These are phyloP conservation scores for Termitomyces sp. DNA, from an alignment of 768 basidiomycete genomes.

Conservation along the genomic window DNA sequence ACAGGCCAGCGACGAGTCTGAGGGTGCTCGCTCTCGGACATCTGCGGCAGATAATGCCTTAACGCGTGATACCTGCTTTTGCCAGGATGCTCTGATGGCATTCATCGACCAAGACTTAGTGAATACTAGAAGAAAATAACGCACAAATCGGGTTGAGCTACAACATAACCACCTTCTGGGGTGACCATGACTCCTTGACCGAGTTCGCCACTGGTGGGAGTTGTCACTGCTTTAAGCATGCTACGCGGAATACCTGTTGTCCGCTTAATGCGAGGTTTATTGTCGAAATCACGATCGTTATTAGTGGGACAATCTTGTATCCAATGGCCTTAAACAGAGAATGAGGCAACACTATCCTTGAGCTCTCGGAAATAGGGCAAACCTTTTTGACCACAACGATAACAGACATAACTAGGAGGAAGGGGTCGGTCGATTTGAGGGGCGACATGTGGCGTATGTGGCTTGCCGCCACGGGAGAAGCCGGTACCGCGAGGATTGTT, in stretches of 20 bases:
- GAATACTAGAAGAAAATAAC: constrained; percentile 25
- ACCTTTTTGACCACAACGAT: constrained; percentile 98
- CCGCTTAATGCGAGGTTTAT: constrained; percentile 91
- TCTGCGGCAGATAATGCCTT: constrained; percentile 85
- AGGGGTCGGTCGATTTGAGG: constrained; percentile 70
- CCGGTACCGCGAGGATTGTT: constrained; percentile 61
- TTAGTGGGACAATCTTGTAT: constrained; percentile 99
- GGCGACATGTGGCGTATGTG: constrained; percentile 39
- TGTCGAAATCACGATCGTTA: constrained; percentile 91
- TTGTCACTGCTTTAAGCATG: constrained; percentile 95
- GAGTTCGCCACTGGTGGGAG: constrained; percentile 64
- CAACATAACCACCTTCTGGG: constrained; percentile 96
- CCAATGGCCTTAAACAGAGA: constrained; percentile 77
- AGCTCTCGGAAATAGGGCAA: constrained; percentile 14
- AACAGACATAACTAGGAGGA: constrained; percentile 96
- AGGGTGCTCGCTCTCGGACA: constrained; percentile 79
- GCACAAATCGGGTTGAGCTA: constrained; percentile 94
- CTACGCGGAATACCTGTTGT: constrained; percentile 98
- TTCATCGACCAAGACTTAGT: not conserved
- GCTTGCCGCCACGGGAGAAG: constrained; percentile 58
- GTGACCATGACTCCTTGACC: constrained; percentile 96
- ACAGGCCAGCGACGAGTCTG: constrained; percentile 77
- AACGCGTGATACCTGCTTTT: constrained; percentile 78
- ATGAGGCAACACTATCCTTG: constrained; percentile 7
- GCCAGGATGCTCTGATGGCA: constrained; percentile 77